A percentile compares a stretch with the other conserved stretches of the same genome.
These are phyloP conservation scores for Zizania latifolia DNA, from an alignment of 176 grass and related monocot genomes.

Conservation along the genomic window DNA sequence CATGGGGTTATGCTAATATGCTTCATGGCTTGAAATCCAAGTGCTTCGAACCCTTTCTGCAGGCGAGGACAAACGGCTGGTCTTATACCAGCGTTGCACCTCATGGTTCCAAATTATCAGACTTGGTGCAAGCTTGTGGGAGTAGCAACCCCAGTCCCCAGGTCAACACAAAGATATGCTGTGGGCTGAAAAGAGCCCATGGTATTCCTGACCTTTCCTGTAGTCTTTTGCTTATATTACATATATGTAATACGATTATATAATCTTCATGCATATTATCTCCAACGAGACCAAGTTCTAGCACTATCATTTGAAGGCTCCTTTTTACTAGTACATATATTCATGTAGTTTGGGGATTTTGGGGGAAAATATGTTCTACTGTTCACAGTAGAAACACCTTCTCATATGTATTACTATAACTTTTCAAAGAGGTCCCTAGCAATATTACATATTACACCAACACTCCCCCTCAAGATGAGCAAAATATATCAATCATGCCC, in stretches of 20 bases:
- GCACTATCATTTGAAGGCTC: neutral
- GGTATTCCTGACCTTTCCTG: neutral
- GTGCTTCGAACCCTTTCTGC: neutral
- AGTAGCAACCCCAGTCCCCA: neutral
- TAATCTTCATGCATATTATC: no score
- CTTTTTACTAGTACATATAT: no score
- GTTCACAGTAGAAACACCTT: no score
- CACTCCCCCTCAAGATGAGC: no score
- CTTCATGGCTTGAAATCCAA: neutral
- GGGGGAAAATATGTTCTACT: no score
- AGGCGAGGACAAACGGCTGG: neutral
- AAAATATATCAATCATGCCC: no score
- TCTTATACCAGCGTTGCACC: constrained; percentile 14
- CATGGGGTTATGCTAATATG: neutral
- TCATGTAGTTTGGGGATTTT: no score
- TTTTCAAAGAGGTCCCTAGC: no score
- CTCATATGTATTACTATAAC: no score
- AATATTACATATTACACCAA: no score
- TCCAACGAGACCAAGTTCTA: neutral
- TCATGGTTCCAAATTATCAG: neutral
- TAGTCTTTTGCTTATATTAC: neutral
- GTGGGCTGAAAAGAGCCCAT: constrained; percentile 1
- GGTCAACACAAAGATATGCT: neutral
- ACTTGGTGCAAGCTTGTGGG: neutral
- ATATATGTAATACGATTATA: neutral